phyloP scores from a whole-genome alignment of 2,329 filamentous ascomycete species.

The Cladobotryum mycophilum region DNA sequence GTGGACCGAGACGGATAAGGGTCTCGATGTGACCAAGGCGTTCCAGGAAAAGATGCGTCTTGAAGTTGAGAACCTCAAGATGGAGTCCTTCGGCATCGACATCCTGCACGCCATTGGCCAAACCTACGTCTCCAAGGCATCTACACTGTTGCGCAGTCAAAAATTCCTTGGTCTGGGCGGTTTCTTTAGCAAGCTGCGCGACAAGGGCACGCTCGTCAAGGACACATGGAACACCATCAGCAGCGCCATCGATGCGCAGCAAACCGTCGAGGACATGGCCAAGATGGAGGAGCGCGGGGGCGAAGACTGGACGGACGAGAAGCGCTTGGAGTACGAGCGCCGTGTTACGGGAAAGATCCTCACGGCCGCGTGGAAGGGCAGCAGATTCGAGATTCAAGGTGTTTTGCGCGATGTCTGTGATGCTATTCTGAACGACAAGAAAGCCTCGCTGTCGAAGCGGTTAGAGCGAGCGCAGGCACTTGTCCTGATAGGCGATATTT shows the following conservation, averaged over 20 bases:
- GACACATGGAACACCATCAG: constrained; percentile 98
- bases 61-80: constrained; percentile 96
- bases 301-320: constrained; percentile 98
- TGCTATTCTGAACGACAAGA: constrained; percentile 70
- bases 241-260: constrained; percentile 91
- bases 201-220: constrained; percentile 94
- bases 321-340: constrained; percentile 90
- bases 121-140: constrained; percentile 84
- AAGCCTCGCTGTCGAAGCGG: constrained; percentile 74
- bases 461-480: constrained; percentile 87
- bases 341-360: constrained; percentile 96
- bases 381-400: constrained; percentile 96
- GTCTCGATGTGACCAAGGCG: constrained; percentile 71
- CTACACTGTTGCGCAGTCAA: constrained; percentile 83
- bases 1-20: constrained; percentile 97
- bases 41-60: constrained; percentile 93
- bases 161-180: constrained; percentile 95
- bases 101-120: constrained; percentile 92
- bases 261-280: constrained; percentile 99
- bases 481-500: constrained; percentile 82
- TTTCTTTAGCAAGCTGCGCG: constrained; percentile 89
- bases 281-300: constrained; percentile 90
- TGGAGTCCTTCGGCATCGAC: constrained; percentile 96
- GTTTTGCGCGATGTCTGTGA: constrained; percentile 94
- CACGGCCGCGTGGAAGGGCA: constrained; percentile 90